Base-by-base conservation (phyloP, 768 basidiomycete species). In the Podaxis pistillaris region DNA sequence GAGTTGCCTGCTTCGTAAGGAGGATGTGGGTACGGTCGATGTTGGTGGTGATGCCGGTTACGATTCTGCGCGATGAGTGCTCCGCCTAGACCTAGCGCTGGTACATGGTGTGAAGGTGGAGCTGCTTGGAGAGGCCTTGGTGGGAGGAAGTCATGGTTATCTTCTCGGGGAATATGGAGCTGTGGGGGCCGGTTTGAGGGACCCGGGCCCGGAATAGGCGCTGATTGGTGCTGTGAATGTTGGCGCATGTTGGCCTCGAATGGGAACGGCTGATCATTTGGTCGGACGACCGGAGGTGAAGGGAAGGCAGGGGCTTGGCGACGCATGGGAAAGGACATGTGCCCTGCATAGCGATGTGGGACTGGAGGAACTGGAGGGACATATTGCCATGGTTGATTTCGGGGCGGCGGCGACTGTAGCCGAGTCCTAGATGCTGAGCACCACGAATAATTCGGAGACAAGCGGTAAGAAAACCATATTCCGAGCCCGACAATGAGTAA, bases 41-140 rank as follows among this genome's bases (percentile, higher is more conserved):
- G 38, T 26, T 53, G 60, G 6, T 53, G 50, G 2, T 44, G 57
- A n/a, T 52, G 46, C 15, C 71, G 69, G 1, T 68, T 68, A 49
- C 72, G 71, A 62, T 77, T 74, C 36, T 70, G 58, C 9, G 86
- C 77, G 5, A 89, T 73, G 3, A 89, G 66, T 2, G 84, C 88
- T 22, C 89, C 89, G 7, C 89, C 89, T 24, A 90, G 71, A 13
- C 86, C 86, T 79, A 90, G 84, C 6, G 76, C 64, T 19, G 89
- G 89, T 2, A 79, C 73, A 63, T 85, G 85, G 49, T 86, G 86
- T 3, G 82, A 81, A 26, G 78, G 72, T 2, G 82, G 81, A 26
- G 80, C 77, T 4, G 75, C 71, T 1, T 74, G 71, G 37, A 55
- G 19, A 65, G 72, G 17, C 24, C 60, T 49, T 19, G 53, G 53